A percentile compares a stretch with the other conserved stretches of the same genome.
Conservation (phyloP, 208 protist species). For the Crithidia fasciculata region DNA sequence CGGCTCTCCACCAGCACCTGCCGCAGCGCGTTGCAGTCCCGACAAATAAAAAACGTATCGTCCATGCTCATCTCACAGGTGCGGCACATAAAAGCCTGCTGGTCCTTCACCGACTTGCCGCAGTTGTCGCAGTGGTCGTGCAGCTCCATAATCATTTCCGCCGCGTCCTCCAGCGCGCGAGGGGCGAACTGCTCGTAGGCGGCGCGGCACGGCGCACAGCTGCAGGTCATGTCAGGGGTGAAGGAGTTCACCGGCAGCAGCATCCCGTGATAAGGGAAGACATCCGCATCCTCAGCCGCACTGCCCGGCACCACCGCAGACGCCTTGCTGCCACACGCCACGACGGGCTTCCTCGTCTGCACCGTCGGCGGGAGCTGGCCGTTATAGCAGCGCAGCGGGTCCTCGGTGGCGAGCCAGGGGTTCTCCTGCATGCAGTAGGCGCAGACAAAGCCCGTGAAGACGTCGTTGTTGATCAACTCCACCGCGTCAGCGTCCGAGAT, state of each 20-base stretch:
- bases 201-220: constrained; percentile 60
- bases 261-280: constrained; percentile 79
- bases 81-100: constrained; percentile 77
- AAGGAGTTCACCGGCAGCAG: constrained; percentile 73
- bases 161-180: constrained; percentile 50
- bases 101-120: constrained; percentile 45
- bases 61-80: constrained; percentile 77
- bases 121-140: constrained; percentile 81
- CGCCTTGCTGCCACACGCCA: constrained; percentile 45
- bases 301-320: constrained; percentile 12
- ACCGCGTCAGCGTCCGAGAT: constrained; percentile 47
- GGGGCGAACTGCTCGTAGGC: constrained; percentile 74
- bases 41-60: constrained; percentile 70
- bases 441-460: constrained; percentile 84
- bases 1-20: constrained; percentile 19
- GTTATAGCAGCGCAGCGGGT: constrained; percentile 62
- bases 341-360: constrained; percentile 29
- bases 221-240: constrained; percentile 65
- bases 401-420: constrained; percentile 71
- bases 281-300: constrained; percentile 9
- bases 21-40: constrained; percentile 71
- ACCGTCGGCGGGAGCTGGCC: constrained; percentile 57
- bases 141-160: constrained; percentile 76
- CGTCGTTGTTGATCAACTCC: constrained; percentile 79
- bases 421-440: constrained; percentile 83